These are phyloP conservation scores for Hypsizygus marmoreus DNA, from an alignment of 768 basidiomycete genomes.

Conservation along the genomic window DNA sequence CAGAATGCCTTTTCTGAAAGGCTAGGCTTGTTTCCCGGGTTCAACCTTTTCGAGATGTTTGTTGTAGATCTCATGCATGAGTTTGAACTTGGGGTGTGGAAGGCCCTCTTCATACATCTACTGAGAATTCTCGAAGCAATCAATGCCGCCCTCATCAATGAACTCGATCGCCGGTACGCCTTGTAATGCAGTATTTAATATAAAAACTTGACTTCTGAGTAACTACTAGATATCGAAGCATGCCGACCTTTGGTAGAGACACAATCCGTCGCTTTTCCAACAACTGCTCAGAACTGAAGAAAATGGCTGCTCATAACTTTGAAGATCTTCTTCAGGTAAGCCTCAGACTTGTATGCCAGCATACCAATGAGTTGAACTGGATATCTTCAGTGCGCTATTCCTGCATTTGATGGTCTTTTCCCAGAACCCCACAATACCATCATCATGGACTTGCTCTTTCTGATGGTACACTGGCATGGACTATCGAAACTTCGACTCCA, in stretches of 20 bases:
- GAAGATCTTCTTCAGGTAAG: slow-evolving; percentile 29
- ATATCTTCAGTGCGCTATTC: not conserved
- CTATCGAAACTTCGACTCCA: no score
- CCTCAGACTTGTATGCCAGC: not conserved
- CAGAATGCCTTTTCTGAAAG: slow-evolving; percentile 3
- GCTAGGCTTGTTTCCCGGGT: slow-evolving; percentile 5
- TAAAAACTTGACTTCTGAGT: not conserved
- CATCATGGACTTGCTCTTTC: slow-evolving; percentile 1
- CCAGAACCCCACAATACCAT: slow-evolving; percentile 2
- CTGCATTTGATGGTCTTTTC: slow-evolving; percentile 3
- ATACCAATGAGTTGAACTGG: not conserved
- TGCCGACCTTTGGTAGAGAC: slow-evolving; percentile 31
- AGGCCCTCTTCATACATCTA: slow-evolving; percentile 34
- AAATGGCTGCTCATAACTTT: slow-evolving; percentile 24
- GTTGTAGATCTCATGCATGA: slow-evolving; percentile 41
- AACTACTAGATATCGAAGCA: slow-evolving; percentile 26
- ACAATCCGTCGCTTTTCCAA: slow-evolving; percentile 22
- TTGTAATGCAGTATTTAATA: not conserved
- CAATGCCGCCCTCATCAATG: slow-evolving; percentile 7
- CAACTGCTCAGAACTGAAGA: slow-evolving; percentile 19
- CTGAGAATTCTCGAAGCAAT: slow-evolving; percentile 30
- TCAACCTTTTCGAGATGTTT: slow-evolving; percentile 28
- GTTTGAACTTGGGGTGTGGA: slow-evolving; percentile 40
- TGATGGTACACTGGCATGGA: no score
- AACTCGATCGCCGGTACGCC: slow-evolving; percentile 22